Conservation (phyloP, 345 rosid species). For the Heritiera fomes region DNA sequence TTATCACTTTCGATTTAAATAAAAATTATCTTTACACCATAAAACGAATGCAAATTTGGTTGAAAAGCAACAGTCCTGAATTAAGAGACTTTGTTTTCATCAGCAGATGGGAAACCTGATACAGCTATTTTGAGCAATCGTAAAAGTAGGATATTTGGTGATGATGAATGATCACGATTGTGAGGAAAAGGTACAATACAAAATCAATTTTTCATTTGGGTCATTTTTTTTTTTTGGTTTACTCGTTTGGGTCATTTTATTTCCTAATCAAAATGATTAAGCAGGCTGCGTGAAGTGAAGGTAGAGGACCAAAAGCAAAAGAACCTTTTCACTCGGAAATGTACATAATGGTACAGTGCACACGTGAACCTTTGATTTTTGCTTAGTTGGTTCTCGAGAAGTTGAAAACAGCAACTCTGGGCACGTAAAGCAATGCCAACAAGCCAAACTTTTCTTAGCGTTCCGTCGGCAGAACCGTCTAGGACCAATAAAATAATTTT, state of each 20-base stretch:
- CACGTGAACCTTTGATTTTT: conserved; percentile 28
- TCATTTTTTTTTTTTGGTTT: too few relatives aligned
- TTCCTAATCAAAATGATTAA: conserved; percentile 17
- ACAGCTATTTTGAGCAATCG: background rate
- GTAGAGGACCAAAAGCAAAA: background rate
- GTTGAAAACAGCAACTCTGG: background rate
- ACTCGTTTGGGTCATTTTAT: background rate
- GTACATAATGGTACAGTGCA: background rate
- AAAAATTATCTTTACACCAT: too few relatives aligned
- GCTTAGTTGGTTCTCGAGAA: background rate
- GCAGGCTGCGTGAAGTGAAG: background rate
- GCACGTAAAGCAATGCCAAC: background rate
- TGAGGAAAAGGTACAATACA: background rate
- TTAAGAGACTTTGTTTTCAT: background rate
- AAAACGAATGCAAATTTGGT: too few relatives aligned
- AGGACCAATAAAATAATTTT: too few relatives aligned
- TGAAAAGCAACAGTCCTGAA: background rate
- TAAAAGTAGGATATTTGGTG: background rate
- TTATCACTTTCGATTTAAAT: too few relatives aligned
- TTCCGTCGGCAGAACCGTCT: background rate
- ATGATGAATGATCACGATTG: background rate
- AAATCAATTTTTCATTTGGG: background rate
- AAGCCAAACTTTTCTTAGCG: background rate
- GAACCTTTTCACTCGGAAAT: background rate
- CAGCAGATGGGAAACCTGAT: background rate